A percentile compares a stretch with the other conserved stretches of the same genome.
These are phyloP conservation scores for Raffaelea albimanens DNA, from an alignment of 2,329 filamentous ascomycete genomes.

Conservation along the genomic window DNA sequence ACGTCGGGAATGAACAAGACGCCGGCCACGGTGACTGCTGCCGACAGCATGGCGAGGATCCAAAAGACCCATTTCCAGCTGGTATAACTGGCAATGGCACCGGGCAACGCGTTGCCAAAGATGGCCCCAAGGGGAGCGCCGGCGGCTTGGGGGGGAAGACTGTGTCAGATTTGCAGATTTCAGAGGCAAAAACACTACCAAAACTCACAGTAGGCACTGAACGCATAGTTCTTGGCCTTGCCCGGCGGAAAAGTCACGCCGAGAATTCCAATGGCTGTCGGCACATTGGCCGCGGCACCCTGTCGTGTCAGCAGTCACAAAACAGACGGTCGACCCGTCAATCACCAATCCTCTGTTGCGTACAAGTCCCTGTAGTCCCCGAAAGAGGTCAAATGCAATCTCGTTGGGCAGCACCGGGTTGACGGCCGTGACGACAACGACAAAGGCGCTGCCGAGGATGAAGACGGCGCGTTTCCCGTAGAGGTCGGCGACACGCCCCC, in stretches of 20 bases:
- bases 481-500: slow-evolving; percentile 60
- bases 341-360: too few species aligned
- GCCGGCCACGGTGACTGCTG: slow-evolving; percentile 45
- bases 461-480: slow-evolving; percentile 57
- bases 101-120: slow-evolving; percentile 54
- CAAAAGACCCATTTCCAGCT: slow-evolving; percentile 61
- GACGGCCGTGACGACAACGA: slow-evolving; percentile 45
- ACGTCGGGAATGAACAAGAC: slow-evolving; percentile 46
- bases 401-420: slow-evolving; percentile 59
- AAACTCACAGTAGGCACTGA: slow-evolving; percentile 46
- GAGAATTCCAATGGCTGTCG: slow-evolving; percentile 60
- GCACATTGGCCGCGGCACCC: slow-evolving; percentile 59
- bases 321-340: too few species aligned
- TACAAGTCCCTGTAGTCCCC: slow-evolving; percentile 54
- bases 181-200: background rate
- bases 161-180: too few species aligned
- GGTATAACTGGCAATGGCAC: slow-evolving; percentile 52
- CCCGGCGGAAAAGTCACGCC: slow-evolving; percentile 58
- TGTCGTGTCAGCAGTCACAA: slow-evolving; percentile 14
- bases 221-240: slow-evolving; percentile 61
- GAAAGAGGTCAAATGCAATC: slow-evolving; percentile 56
- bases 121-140: slow-evolving; percentile 55
- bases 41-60: slow-evolving; percentile 50
- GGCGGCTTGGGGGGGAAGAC: slow-evolving; percentile 29
- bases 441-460: slow-evolving; percentile 52